A percentile compares a stretch with the other conserved stretches of the same genome.
These are phyloP conservation scores for Thielaviopsis cerberus DNA, from an alignment of 2,329 filamentous ascomycete genomes.

Conservation along the genomic window DNA sequence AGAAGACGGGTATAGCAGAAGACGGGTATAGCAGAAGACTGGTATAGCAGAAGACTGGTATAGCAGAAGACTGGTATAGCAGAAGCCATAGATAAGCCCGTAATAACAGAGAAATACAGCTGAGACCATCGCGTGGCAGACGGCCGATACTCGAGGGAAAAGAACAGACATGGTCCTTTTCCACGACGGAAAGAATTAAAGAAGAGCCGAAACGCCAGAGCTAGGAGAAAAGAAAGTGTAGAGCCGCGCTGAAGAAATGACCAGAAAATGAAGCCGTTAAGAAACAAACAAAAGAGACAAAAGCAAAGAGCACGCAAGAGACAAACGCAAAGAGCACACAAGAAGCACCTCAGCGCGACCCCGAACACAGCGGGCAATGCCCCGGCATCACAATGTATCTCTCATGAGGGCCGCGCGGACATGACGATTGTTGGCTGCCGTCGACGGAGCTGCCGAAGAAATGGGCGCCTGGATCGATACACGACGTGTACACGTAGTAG, in stretches of 20 bases:
- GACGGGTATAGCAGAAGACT: too few species aligned
- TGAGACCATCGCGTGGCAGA: not conserved
- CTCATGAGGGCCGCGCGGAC: constrained; percentile 49
- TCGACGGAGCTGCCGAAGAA: constrained; percentile 54
- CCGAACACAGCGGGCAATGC: constrained; percentile 31
- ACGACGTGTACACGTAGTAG: constrained; percentile 59
- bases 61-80: too few species aligned
- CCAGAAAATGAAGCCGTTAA: not conserved
- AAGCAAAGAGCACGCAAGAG: not conserved
- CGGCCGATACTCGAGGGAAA: too few species aligned
- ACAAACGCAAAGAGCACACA: not conserved
- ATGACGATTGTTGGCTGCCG: constrained; percentile 40
- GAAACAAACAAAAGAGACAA: not conserved
- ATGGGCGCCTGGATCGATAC: constrained; percentile 48
- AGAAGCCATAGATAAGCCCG: too few species aligned
- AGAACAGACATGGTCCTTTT: not conserved
- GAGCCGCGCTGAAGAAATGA: not conserved
- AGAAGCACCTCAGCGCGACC: constrained; percentile 15
- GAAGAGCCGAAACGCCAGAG: not conserved
- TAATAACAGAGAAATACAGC: too few species aligned
- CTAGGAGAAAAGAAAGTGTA: not conserved
- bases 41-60: too few species aligned
- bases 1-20: too few species aligned
- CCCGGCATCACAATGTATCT: constrained; percentile 53
- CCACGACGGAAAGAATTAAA: not conserved